Percentiles rank a stretch among this genome's conserved stretches.
phyloP scores from a whole-genome alignment of 2,329 filamentous ascomycete species.

The Pseudovirgaria hyperparasitica region DNA sequence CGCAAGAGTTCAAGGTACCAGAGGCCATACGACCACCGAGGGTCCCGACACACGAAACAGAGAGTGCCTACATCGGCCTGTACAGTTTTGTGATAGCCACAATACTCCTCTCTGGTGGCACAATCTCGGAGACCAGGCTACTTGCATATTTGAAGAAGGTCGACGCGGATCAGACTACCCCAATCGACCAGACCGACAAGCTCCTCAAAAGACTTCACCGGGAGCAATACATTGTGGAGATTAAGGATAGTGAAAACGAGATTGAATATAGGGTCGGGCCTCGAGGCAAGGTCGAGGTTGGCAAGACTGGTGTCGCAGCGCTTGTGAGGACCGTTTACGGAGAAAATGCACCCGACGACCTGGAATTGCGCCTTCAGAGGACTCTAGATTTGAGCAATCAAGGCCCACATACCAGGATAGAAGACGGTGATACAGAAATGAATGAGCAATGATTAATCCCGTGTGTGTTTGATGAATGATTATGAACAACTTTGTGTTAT shows the following conservation, averaged over 20 bases:
- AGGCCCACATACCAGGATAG: too few relatives aligned
- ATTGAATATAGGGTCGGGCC: conserved; percentile 77
- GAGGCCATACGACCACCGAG: conserved; percentile 56
- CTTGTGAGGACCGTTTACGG: conserved; percentile 49
- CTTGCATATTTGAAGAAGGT: conserved; percentile 61
- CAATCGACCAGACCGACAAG: conserved; percentile 59
- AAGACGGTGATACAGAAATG: too few relatives aligned
- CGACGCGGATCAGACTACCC: conserved; percentile 63
- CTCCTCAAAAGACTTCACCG: conserved; percentile 62
- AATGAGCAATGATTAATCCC: too few relatives aligned
- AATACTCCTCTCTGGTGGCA: conserved; percentile 59
- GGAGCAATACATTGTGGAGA: conserved; percentile 72
- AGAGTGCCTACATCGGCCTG: conserved; percentile 69
- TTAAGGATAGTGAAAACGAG: conserved; percentile 60
- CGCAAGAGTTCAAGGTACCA: conserved; percentile 49
- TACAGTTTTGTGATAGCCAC: conserved; percentile 70
- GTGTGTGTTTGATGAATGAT: too few relatives aligned
- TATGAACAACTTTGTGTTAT: too few relatives aligned
- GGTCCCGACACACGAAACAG: conserved; percentile 50
- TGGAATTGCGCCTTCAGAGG: conserved; percentile 19
- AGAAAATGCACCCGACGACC: conserved; percentile 13
- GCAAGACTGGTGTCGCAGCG: conserved; percentile 58
- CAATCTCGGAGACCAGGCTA: conserved; percentile 65
- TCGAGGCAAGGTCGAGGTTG: conserved; percentile 74
- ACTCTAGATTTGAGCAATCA: conserved; percentile 16